Base-by-base conservation (phyloP, 371 early-diverging fungal genomes). In the Phascolomyces articulosus region DNA sequence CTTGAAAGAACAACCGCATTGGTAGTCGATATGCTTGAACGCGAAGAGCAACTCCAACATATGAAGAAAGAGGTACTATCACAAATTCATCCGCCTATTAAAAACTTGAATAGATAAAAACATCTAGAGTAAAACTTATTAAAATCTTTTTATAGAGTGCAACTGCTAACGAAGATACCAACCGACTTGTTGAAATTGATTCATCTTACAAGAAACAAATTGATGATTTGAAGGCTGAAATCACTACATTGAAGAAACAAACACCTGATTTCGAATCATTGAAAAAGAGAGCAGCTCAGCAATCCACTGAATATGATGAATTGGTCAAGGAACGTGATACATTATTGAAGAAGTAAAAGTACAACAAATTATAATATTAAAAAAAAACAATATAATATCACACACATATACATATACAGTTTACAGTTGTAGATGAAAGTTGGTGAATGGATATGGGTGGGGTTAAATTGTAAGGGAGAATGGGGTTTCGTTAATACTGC, bases 1-100 rank as follows among this genome's bases (percentile, higher is more conserved):
- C 77, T 94, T 55, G 90, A 90, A 68, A 88, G 93, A 40, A 91
- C 93, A 28, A 88, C 86, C 69, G 73, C 86, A 34, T 77, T 93
- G 63, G 82, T 94, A 18, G 60, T 86, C 60, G 87, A 92, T 60
- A 76, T 93, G 69, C 66, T 91, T 41, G 73, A 83, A 60, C 80
- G 83, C 55, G 92, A 94, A 62, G 90, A 88, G 54, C 86, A 90
- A 66, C 71, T 88, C 24, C 86, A 85, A 26, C 62, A 72, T 31
- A 66, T 84, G 53, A 85, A 82, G 62, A 75, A 82, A 65, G 86
- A 88, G 77, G 85, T 80, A 72, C 38, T 38, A 38, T 38, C 38
- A 60, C 27, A 40, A 40, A 48, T 20, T n/a, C 21, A 18, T 40
- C 41, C 13, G 18, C 7, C 21, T n/a, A 56, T 44, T 63, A 18